Evolutionary conservation across 1,139 yeast genomes (phyloP), one percentile per base, ranked within the genome.

Genomic region (Magnusiomyces tetraspermus): DNA sequence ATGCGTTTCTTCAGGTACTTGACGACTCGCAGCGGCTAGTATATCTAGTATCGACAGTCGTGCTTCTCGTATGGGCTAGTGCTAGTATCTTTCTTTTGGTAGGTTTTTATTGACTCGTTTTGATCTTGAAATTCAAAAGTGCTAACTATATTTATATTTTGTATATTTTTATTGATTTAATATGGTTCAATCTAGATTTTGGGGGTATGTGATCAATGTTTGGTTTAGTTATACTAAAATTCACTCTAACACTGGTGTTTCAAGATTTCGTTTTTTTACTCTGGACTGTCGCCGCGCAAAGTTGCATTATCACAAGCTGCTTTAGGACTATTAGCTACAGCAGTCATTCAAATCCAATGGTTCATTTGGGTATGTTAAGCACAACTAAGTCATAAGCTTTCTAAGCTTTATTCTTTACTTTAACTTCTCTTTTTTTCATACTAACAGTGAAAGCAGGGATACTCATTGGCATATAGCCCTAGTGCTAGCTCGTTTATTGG

Each of bases 231-330:
- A 10, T 8, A 17, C 19, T 36, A 17, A n/a, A 36, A n/a, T 13
- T 36, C 15, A 10, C 15, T 6, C n/a, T n/a, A n/a, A n/a, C n/a
- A n/a, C n/a, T n/a, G n/a, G n/a, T n/a, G n/a, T n/a, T n/a, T n/a
- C n/a, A n/a, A 48, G 51, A 70, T 76, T 10, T 72, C 77, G 0
- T 63, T 78, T 46, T 80, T 80, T 59, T 80, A 80, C 61, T 75
- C 83, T 0, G 85, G 85, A 0, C 65, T 80, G 49, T 78, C 82
- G 3, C 80, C 79, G 56, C 67, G 83, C 55, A 67, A 80, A 54
- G 76, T 83, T 1, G 73, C 84, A 1, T 67, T 80, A 46, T 72
- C 79, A 19, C 81, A 79, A 72, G 67, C 79, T 26, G 72, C 80
- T 1, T 64, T 77, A 42, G 80, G 83, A 1, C 55, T 76, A 10